These are phyloP conservation scores for Tremella fuciformis DNA, from an alignment of 768 basidiomycete genomes.

Conservation along the genomic window DNA sequence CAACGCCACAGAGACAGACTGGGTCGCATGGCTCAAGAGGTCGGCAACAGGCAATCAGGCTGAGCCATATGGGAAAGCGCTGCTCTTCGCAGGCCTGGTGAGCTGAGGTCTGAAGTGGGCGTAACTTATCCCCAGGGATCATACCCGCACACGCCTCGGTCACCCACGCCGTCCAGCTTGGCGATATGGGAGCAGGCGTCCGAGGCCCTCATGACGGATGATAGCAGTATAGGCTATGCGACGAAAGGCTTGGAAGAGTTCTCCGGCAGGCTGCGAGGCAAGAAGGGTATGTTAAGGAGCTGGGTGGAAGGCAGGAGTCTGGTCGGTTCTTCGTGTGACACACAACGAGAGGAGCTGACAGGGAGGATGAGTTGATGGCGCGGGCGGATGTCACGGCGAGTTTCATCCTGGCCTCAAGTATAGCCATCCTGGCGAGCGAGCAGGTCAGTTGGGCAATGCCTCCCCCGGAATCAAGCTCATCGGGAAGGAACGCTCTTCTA, in stretches of 20 bases:
- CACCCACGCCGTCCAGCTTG: conserved; percentile 41
- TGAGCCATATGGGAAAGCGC: conserved; percentile 23
- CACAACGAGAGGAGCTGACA: conserved; percentile 3
- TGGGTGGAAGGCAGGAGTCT: conserved; percentile 47
- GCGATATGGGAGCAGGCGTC: conserved; percentile 47
- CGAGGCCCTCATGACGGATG: conserved; percentile 41
- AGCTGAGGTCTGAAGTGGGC: conserved; percentile 1
- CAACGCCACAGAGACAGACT: conserved; percentile 27
- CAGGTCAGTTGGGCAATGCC: conserved; percentile 27
- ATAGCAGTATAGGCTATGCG: conserved; percentile 41
- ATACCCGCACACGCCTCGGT: conserved; percentile 47
- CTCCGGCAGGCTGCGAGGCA: conserved; percentile 20
- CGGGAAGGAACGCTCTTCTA: conserved; percentile 47
- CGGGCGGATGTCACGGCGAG: conserved; percentile 46
- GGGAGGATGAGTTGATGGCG: conserved; percentile 44
- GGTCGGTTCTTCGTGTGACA: conserved; percentile 15
- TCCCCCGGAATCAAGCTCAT: conserved; percentile 2
- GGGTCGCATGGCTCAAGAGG: conserved; percentile 35
- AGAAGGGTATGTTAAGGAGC: conserved; percentile 40
- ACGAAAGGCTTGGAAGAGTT: conserved; percentile 41
- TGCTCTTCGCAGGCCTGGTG: conserved; percentile 49
- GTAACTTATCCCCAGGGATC: conserved; percentile 32
- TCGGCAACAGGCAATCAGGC: conserved; percentile 10
- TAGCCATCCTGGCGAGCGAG: conserved; percentile 46
- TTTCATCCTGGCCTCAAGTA: conserved; percentile 46